Evolutionary conservation across 73 alveolate genomes (phyloP), one percentile per base, ranked within the genome.

Genomic region (Breviolum minutum): DNA sequence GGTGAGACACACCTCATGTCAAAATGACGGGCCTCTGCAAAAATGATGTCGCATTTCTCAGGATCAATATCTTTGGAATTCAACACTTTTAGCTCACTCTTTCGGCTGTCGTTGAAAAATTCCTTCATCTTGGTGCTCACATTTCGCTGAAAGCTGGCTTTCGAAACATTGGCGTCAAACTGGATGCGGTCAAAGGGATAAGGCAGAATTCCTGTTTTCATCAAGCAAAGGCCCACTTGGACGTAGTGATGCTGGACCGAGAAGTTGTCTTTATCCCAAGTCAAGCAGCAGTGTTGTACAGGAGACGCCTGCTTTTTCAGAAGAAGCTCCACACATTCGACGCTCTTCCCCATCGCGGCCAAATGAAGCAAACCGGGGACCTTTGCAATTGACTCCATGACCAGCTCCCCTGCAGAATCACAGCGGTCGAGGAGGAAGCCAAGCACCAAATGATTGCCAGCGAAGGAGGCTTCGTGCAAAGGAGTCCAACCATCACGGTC

Each of bases 401-500:
- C 26, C 63, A 60, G 76, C 71, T 61, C 94, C 14, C 26, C 26
- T n/a, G 62, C 27, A 32, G 54, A 54, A 10, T 60, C n/a, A 20
- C 9, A n/a, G 24, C 76, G 54, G 26, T 7, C 54, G 17, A 84
- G 94, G 63, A 84, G 32, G 77, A 30, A 63, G 11, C 19, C 62
- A 54, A 84, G 29, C 8, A 24, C 76, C 62, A 7, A 3, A 19
- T 29, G 29, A 19, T 61, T 84, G 76, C 94, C 79, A 60, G 94
- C 69, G 11, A 84, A 63, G 62, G 77, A 74, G 14, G 94, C 94
- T 63, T 84, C 94, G 12, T 84, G 94, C 24, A 84, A 17, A 0
- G 94, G 94, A 24, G 94, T 84, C 94, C 94, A 84, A 63, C 94
- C 77, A 84, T 84, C 94, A 61, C 63, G 74, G n/a, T 84, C 94